Evolutionary conservation across 139 green algal species (phyloP), one percentile per base, ranked within the genome.

Genomic region (Chlamydomonas asymmetrica): DNA sequence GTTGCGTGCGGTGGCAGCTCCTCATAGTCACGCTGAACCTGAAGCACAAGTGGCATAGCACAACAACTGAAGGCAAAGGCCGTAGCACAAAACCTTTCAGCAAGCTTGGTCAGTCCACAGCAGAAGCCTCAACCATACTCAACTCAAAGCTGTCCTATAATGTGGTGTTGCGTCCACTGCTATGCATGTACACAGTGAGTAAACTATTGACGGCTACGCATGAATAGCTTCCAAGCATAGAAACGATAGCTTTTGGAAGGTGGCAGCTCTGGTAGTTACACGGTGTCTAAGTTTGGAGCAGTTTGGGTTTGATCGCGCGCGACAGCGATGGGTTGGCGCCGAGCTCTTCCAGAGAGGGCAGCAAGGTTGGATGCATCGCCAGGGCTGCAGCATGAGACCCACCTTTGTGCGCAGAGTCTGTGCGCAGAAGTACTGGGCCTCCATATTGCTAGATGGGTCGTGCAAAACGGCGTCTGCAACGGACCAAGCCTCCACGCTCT

Each of bases 371-470:
- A 75, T 23, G 16, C 60, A 67, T 41, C 22, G 16, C 16, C 60
- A 38, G 16, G 59, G 22, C 20, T 32, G 59, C 59, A 13, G 27
- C 40, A 35, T 27, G 4, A 39, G 5, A 10, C 82, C 5, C 45
- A 94, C 92, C 91, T 98, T 98, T 22, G 92, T 97, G 20, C 94
- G 85, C 7, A 98, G 84, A 9, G 94, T 98, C 71, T 97, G 91
- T 0, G 94, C 92, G 34, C 83, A 91, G 59, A 97, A 96, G 83
- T 97, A 96, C 29, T 92, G 90, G 7, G 90, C 85, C 49, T 97
- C 93, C 75, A 94, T 75, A n/a, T 49, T 77, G 23, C 65, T 82
- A 38, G 18, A 75, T 34, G 81, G 41, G 61, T 94, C 81, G 41
- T 97, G 87, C 41, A 98, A 86, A 18, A 98, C 76, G 5, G 75